Conservation (phyloP, 179 eudicot species). For the Kewa caespitosa region DNA sequence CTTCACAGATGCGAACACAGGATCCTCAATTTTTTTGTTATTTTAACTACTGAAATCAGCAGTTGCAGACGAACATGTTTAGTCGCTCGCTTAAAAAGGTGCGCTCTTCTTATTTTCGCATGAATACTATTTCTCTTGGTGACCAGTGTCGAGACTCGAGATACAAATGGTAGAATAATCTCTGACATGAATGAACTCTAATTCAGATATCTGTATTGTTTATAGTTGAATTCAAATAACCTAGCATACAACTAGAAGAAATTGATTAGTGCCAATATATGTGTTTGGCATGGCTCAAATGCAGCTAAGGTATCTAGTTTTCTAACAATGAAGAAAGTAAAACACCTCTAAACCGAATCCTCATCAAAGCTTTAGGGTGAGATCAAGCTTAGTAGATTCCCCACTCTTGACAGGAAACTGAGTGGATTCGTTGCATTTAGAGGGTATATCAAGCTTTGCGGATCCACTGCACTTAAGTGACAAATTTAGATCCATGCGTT, state of each 20-base stretch:
- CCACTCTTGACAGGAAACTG: background rate
- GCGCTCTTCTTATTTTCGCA: background rate
- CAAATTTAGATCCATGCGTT: slow-evolving; percentile 8
- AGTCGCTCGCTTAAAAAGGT: background rate
- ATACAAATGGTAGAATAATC: background rate
- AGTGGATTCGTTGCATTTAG: background rate
- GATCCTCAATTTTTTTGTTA: too few species aligned
- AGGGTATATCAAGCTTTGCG: background rate
- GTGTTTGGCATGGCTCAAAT: background rate
- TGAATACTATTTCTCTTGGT: background rate
- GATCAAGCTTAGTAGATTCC: slow-evolving; percentile 25
- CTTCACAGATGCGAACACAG: too few species aligned
- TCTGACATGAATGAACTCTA: background rate
- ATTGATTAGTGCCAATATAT: background rate
- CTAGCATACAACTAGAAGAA: background rate
- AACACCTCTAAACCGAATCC: background rate
- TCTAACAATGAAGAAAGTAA: background rate
- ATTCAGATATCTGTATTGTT: background rate
- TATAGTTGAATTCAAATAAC: slow-evolving; percentile 3
- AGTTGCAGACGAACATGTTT: too few species aligned
- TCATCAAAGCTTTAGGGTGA: slow-evolving; percentile 34
- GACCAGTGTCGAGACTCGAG: background rate
- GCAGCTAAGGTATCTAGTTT: background rate
- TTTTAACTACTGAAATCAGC: too few species aligned
- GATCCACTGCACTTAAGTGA: slow-evolving; percentile 12